Conservation (phyloP, 805 yeast species). For the Metschnikowia santaceciliae region DNA sequence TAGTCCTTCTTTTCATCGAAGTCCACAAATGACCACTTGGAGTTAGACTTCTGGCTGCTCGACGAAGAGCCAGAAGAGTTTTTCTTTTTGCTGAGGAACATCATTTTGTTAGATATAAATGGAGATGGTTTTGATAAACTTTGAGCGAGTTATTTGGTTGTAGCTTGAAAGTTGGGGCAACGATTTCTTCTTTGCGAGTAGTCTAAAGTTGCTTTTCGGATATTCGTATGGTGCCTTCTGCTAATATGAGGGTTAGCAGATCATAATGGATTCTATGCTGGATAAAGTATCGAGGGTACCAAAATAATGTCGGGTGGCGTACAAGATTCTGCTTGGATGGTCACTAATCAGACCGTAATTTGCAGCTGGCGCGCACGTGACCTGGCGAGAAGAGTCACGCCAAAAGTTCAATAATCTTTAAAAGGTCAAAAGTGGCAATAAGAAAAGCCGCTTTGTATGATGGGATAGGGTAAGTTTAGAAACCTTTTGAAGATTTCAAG, state of each 20-base stretch:
- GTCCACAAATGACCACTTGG: slow-evolving; percentile 28
- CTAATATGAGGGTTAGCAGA: neutral
- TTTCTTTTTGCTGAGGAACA: slow-evolving; percentile 22
- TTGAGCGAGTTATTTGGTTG: neutral
- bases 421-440: neutral
- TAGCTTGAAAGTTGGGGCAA: neutral
- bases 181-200: neutral
- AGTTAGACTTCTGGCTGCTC: slow-evolving; percentile 5
- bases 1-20: slow-evolving; percentile 47
- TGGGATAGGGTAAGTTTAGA: neutral
- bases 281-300: neutral
- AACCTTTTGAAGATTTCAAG: neutral
- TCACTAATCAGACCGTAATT: slow-evolving; percentile 1
- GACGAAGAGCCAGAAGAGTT: slow-evolving; percentile 23
- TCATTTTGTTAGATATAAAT: slow-evolving; percentile 3
- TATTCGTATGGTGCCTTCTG: neutral
- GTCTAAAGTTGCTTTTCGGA: neutral
- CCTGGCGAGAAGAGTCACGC: neutral
- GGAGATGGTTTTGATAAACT: neutral
- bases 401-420: neutral
- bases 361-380: slow-evolving; percentile 4
- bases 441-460: neutral
- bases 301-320: neutral
- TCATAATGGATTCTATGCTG: neutral
- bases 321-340: neutral